phyloP scores from a whole-genome alignment of 768 basidiomycete species.

The Rhodotorula sphaerocarpa region DNA sequence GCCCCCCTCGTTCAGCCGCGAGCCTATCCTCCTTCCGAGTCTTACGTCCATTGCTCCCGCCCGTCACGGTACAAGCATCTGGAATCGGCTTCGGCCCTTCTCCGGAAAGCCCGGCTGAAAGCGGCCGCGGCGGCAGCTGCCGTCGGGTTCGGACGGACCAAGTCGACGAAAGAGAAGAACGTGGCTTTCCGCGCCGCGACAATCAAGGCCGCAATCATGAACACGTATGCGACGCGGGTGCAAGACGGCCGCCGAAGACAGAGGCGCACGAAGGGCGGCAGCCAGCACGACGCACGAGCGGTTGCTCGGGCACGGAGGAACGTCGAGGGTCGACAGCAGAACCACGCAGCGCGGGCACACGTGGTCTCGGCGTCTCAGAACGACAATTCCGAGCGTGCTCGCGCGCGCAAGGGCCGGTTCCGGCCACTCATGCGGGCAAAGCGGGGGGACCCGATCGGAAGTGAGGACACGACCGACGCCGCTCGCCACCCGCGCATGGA shows the following conservation, averaged over 20 bases:
- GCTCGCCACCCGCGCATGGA: too few species aligned
- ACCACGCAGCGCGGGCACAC: too few species aligned
- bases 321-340: too few species aligned
- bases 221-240: background rate
- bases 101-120: background rate
- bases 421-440: background rate
- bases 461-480: too few species aligned
- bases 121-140: background rate
- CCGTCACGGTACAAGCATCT: conserved; percentile 7
- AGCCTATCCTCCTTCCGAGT: background rate
- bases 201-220: background rate
- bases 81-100: background rate
- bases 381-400: too few species aligned
- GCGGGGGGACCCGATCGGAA: background rate
- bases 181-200: background rate
- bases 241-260: background rate
- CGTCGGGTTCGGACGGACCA: background rate
- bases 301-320: background rate
- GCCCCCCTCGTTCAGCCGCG: background rate
- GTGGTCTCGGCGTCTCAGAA: too few species aligned
- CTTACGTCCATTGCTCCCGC: background rate
- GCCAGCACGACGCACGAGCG: background rate
- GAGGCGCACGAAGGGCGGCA: background rate
- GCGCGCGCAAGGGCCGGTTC: too few species aligned
- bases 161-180: background rate